Evolutionary conservation across 345 rosid genomes (phyloP), one percentile per base, ranked within the genome.

Genomic region (Arabis alpina): DNA sequence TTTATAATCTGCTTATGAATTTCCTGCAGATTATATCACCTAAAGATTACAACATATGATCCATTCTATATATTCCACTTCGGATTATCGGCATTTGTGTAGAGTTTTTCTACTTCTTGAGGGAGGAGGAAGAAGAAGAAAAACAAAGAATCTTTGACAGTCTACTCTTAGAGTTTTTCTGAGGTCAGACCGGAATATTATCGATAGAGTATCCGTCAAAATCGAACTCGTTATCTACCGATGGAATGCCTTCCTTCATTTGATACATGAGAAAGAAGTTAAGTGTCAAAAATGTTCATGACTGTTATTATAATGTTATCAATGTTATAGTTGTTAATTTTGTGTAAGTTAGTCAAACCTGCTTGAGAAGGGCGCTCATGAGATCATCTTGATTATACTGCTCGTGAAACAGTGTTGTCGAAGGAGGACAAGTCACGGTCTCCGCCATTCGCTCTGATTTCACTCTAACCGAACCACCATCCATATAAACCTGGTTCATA

Each of bases 371-470:
- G 28, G 86, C 90, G 45, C 83, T 87, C 96, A 88, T 88, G 79
- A 94, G 96, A 82, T 89, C 98, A 32, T 89, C 99, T 79, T 91
- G 90, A 71, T 77, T 80, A 41, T 80, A 86, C 53, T 80, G 90
- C 13, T 88, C 92, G 2, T 79, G 68, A 57, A 83, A 88, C 70
- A 85, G 71, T 64, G 78, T 16, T 19, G 82, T 58, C 77, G 71
- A 41, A 0, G 64, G 69, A 37, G 78, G 78, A 45, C 52, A 67
- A 37, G 74, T 68, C 63, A 75, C 64, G 6, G 84, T 32, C 65
- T 87, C 97, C 19, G 81, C 60, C 51, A 87, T 61, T 53, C 79
- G 72, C 77, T 94, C 99, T 24, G 90, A 68, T 76, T 94, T 91
- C 44, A 89, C 76, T 51, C 86, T 81, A 74, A 86, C 81, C 0